These are phyloP conservation scores for Chlamydomonas asymmetrica DNA, from an alignment of 139 green algal species.

Conservation along the genomic window DNA sequence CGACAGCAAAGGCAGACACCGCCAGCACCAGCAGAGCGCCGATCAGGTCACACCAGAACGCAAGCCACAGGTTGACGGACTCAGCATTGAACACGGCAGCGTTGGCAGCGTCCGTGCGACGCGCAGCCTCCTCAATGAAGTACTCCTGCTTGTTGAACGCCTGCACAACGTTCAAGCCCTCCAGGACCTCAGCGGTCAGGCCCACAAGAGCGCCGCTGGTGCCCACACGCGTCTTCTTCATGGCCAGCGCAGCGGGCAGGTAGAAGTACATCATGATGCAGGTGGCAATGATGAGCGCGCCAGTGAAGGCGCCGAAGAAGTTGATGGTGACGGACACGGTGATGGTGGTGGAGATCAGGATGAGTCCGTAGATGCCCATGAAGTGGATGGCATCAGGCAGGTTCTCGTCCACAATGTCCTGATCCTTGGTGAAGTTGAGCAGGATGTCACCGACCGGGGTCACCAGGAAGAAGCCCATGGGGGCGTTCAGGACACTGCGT, in stretches of 20 bases:
- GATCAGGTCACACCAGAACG: constrained; percentile 70
- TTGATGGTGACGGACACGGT: constrained; percentile 57
- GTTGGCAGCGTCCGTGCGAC: constrained; percentile 23
- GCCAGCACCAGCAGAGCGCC: constrained; percentile 60
- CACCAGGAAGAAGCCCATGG: constrained; percentile 60
- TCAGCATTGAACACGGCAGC: constrained; percentile 56
- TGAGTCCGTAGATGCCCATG: constrained; percentile 61
- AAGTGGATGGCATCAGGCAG: constrained; percentile 55
- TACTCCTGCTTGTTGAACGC: constrained; percentile 42
- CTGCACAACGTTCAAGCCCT: constrained; percentile 54
- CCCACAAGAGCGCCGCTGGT: constrained; percentile 51
- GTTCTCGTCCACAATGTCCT: constrained; percentile 62
- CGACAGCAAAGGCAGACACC: constrained; percentile 55
- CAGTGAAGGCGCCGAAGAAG: constrained; percentile 51
- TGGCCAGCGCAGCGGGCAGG: constrained; percentile 55
- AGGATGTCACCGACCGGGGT: constrained; percentile 63
- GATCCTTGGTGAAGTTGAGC: constrained; percentile 58
- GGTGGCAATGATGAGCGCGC: constrained; percentile 43
- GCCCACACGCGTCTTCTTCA: constrained; percentile 51
- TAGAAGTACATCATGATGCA: constrained; percentile 54
- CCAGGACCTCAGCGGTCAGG: constrained; percentile 56
- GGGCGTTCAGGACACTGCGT: constrained; percentile 44
- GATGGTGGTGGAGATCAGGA: constrained; percentile 60
- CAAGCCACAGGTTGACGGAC: constrained; percentile 64
- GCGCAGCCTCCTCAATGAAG: constrained; percentile 47